Evolutionary conservation across 805 yeast species (phyloP).

Genomic region (Kuraishia cidri): DNA sequence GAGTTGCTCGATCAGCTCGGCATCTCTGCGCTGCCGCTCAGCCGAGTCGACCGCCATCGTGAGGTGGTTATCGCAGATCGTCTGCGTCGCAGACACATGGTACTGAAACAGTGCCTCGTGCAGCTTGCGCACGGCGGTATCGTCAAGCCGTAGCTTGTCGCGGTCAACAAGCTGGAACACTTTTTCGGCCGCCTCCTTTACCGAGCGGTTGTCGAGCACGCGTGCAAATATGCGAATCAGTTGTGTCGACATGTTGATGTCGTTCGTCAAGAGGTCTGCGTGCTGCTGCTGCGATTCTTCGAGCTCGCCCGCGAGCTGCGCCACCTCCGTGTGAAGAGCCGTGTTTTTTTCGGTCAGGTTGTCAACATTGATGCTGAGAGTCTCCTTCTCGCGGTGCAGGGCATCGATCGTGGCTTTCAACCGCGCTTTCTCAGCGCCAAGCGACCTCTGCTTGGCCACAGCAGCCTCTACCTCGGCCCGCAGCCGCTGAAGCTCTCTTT

Average conservation of each 20-base stretch:
- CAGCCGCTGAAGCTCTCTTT: neutral
- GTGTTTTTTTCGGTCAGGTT: constrained; percentile 30
- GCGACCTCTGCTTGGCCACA: constrained; percentile 30
- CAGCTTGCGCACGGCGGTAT: constrained; percentile 19
- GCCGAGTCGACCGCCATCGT: neutral
- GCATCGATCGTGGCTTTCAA: constrained; percentile 30
- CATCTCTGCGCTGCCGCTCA: constrained; percentile 1
- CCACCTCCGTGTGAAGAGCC: no score
- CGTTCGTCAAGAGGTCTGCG: constrained; percentile 29
- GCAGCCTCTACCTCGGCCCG: constrained; percentile 11
- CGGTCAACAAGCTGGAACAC: constrained; percentile 29
- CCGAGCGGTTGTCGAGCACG: constrained; percentile 49
- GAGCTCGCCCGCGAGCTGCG: no score
- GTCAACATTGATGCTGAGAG: constrained; percentile 23
- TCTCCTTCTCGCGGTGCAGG: constrained; percentile 25
- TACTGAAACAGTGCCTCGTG: constrained; percentile 27
- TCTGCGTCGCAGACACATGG: constrained; percentile 51
- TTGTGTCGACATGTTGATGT: constrained; percentile 37
- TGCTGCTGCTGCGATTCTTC: no score
- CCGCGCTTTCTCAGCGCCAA: constrained; percentile 24
- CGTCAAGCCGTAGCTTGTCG: constrained; percentile 11
- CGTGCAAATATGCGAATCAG: constrained; percentile 41
- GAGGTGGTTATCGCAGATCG: constrained; percentile 10
- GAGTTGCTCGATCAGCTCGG: neutral
- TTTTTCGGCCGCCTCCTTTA: constrained; percentile 48